phyloP scores from a whole-genome alignment of 2,329 filamentous ascomycete genomes.

The Cryphonectria japonica region DNA sequence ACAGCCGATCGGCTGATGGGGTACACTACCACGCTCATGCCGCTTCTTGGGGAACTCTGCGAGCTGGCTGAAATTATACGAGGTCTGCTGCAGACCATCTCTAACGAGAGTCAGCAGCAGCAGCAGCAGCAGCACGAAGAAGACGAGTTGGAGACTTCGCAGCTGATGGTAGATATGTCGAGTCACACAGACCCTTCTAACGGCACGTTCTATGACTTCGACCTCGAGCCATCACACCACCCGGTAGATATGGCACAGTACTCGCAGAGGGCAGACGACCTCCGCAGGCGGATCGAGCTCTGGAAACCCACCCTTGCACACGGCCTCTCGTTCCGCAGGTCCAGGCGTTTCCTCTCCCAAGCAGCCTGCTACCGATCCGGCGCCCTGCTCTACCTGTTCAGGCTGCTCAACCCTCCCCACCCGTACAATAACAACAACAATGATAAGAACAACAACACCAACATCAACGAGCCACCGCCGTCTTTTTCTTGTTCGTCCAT shows the following conservation, averaged over 20 bases:
- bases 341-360: conserved; percentile 36
- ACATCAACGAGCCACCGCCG: background rate
- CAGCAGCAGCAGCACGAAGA: background rate
- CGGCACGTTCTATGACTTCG: background rate
- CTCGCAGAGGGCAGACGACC: conserved; percentile 30
- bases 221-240: background rate
- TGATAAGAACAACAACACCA: background rate
- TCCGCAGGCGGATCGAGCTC: conserved; percentile 30
- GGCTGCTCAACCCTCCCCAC: conserved; percentile 34
- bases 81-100: background rate
- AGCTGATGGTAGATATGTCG: background rate
- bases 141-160: background rate
- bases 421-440: conserved; percentile 28
- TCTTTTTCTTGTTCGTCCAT: background rate
- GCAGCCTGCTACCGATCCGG: conserved; percentile 36
- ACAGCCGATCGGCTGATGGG: conserved; percentile 39
- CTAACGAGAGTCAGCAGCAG: background rate
- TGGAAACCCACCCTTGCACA: conserved; percentile 35
- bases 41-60: conserved; percentile 36
- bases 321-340: conserved; percentile 33
- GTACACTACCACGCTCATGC: conserved; percentile 38
- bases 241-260: conserved; percentile 1
- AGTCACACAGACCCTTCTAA: background rate
- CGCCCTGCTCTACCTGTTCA: conserved; percentile 36
- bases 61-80: conserved; percentile 37